These are phyloP conservation scores for Xylaria curta DNA, from an alignment of 495 filamentous ascomycete species.

Conservation along the genomic window DNA sequence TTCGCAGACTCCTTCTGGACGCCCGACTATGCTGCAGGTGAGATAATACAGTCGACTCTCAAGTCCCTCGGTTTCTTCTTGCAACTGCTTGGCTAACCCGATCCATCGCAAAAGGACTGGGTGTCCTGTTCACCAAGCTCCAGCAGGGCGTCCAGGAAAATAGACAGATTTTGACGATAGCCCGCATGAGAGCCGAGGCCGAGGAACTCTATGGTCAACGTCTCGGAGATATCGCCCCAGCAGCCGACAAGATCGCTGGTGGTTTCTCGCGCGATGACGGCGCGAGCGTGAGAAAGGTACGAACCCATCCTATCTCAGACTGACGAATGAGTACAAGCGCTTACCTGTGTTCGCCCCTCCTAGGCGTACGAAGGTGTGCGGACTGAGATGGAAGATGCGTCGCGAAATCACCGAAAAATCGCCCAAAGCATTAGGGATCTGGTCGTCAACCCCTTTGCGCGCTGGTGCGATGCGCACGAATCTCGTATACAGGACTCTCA, in stretches of 20 bases:
- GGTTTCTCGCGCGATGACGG: conserved; percentile 95
- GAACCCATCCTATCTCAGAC: conserved; percentile 32
- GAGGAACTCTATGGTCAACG: conserved; percentile 87
- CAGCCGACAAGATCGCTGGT: conserved; percentile 79
- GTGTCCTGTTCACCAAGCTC: conserved; percentile 94
- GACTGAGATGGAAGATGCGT: conserved; percentile 90
- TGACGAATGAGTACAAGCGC: conserved; percentile 2
- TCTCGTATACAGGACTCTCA: conserved; percentile 89
- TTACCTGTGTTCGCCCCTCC: conserved; percentile 27
- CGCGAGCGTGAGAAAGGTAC: conserved; percentile 91
- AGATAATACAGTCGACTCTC: conserved; percentile 35
- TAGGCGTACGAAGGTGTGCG: conserved; percentile 96
- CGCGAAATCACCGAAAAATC: conserved; percentile 92
- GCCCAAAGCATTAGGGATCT: conserved; percentile 94
- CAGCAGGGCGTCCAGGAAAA: conserved; percentile 96
- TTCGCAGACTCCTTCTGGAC: conserved; percentile 98
- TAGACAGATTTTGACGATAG: conserved; percentile 88
- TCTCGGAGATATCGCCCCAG: conserved; percentile 81
- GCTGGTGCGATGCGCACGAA: conserved; percentile 95
- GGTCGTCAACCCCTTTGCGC: conserved; percentile 89
- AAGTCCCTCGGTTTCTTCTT: background rate
- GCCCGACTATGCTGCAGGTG: conserved; percentile 87
- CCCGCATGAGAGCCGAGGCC: conserved; percentile 93
- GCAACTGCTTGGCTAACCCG: conserved; percentile 24
- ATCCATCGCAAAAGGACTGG: conserved; percentile 66